These are phyloP conservation scores for Ceratobasidium sp. DNA, from an alignment of 1,284 basidiomycete genomes.

Conservation along the genomic window DNA sequence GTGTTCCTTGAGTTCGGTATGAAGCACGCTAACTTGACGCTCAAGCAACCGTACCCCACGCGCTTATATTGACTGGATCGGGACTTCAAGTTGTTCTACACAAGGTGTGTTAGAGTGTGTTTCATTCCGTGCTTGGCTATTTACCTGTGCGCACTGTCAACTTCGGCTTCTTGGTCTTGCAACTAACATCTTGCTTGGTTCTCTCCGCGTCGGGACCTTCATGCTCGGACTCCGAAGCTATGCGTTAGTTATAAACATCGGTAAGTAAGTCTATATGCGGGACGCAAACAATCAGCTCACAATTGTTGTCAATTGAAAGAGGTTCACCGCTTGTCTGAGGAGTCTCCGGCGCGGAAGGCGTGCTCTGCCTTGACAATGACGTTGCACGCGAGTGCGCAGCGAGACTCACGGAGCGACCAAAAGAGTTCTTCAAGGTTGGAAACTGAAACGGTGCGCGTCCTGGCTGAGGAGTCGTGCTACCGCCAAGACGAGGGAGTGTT, in stretches of 20 bases:
- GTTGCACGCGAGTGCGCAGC: background rate
- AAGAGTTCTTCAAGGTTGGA: background rate
- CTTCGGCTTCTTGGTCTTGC: background rate
- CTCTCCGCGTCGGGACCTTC: background rate
- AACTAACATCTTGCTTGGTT: background rate
- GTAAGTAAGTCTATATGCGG: background rate
- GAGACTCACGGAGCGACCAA: background rate
- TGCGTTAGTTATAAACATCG: background rate
- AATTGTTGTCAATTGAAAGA: background rate
- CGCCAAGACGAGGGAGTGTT: slow-evolving; percentile 3
- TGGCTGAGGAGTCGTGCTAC: background rate
- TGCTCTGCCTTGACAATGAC: background rate
- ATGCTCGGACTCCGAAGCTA: background rate
- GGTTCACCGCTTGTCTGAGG: background rate
- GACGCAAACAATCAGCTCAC: background rate
- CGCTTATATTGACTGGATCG: no score
- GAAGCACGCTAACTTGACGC: background rate
- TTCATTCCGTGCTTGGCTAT: background rate
- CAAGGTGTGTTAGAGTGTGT: background rate
- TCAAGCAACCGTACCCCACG: background rate
- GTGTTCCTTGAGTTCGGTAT: background rate
- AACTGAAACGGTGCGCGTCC: slow-evolving; percentile 2
- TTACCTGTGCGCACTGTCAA: background rate
- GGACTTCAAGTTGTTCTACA: background rate
- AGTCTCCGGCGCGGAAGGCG: background rate